Conservation (phyloP, 2,329 filamentous ascomycete genomes). For the Penicillium sp. region DNA sequence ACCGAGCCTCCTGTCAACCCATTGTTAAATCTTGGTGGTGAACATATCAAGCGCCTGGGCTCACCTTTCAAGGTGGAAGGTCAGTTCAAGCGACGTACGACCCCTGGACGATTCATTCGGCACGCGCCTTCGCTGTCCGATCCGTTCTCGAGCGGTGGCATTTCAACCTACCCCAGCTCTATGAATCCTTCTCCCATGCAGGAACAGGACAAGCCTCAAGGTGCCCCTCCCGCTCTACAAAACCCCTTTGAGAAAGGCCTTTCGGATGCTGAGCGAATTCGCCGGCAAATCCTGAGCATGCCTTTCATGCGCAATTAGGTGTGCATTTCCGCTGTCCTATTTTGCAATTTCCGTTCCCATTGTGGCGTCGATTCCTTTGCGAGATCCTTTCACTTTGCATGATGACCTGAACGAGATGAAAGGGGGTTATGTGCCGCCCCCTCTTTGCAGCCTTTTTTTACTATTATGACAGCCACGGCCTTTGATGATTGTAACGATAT, state of each 20-base stretch:
- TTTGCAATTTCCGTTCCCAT: slow-evolving; percentile 20
- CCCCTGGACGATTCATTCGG: slow-evolving; percentile 32
- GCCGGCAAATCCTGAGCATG: slow-evolving; percentile 41
- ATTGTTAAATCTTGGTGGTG: slow-evolving; percentile 36
- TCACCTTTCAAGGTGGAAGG: slow-evolving; percentile 49
- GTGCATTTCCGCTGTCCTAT: slow-evolving; percentile 7
- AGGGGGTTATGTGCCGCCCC: slow-evolving; percentile 6
- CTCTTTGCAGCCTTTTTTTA: slow-evolving; percentile 15
- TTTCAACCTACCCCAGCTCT: slow-evolving; percentile 20
- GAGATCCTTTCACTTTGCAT: slow-evolving; percentile 23
- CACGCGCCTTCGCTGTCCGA: slow-evolving; percentile 47
- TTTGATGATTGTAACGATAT: slow-evolving; percentile 35
- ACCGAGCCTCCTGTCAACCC: slow-evolving; percentile 26
- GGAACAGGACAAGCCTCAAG: slow-evolving; percentile 14
- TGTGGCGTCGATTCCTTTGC: slow-evolving; percentile 24
- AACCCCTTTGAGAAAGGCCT: slow-evolving; percentile 37
- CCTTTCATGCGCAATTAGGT: slow-evolving; percentile 30
- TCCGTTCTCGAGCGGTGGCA: slow-evolving; percentile 38
- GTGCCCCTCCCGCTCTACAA: slow-evolving; percentile 21
- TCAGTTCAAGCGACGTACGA: slow-evolving; percentile 32
- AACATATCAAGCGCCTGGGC: slow-evolving; percentile 47
- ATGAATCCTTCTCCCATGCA: slow-evolving; percentile 15
- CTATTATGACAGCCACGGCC: slow-evolving; percentile 36
- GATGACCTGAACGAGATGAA: slow-evolving; percentile 32
- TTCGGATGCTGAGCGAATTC: slow-evolving; percentile 41